Percentiles rank a stretch among this genome's conserved stretches.
Conservation (phyloP, 345 rosid genomes). For the Syzygium jambos region DNA sequence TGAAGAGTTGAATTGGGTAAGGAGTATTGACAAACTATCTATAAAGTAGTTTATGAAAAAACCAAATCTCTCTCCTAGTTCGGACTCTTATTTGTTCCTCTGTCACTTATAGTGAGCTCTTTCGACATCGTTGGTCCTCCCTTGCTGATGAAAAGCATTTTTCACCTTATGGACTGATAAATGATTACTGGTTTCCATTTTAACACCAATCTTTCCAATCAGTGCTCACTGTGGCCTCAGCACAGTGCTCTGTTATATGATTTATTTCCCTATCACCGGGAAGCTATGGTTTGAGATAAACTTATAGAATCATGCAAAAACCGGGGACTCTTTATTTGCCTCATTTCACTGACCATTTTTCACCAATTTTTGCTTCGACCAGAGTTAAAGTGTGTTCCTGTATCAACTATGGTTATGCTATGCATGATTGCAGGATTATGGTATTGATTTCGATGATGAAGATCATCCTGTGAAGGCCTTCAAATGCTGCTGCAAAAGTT, state of each 20-base stretch:
- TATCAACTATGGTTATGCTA: background rate
- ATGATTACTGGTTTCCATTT: background rate
- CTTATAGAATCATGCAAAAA: background rate
- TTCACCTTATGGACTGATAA: background rate
- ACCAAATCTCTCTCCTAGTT: background rate
- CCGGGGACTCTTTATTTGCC: background rate
- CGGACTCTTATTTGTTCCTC: background rate
- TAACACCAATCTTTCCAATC: background rate
- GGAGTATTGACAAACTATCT: conserved; percentile 2
- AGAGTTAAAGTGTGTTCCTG: no score
- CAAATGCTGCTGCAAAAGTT: conserved; percentile 59
- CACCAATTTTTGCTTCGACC: background rate
- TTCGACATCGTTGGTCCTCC: background rate
- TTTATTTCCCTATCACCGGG: background rate
- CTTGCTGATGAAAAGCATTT: background rate
- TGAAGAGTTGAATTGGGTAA: conserved; percentile 93
- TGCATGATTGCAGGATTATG: conserved; percentile 50
- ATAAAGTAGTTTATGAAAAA: background rate
- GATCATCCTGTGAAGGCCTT: conserved; percentile 79
- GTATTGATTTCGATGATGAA: conserved; percentile 59
- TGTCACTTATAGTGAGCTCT: background rate
- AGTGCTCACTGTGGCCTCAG: background rate
- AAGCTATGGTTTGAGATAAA: background rate
- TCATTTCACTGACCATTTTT: background rate
- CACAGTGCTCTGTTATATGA: background rate